Evolutionary conservation across 768 basidiomycete genomes (phyloP), one percentile per base, ranked within the genome.

Genomic region (Kockovaella imperatae): DNA sequence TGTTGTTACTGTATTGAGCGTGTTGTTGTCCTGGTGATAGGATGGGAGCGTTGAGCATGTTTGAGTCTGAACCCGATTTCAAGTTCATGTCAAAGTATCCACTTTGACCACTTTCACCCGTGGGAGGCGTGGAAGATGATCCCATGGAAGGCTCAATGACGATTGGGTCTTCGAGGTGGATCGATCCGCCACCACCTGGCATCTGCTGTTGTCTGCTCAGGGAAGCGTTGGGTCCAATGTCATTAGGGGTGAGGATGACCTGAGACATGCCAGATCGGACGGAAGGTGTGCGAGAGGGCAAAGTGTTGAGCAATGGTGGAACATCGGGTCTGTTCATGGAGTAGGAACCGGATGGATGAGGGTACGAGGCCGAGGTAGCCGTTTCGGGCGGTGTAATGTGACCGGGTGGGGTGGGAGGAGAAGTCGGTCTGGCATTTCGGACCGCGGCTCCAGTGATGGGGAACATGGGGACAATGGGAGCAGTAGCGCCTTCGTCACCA

Each of bases 1-100:
- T n/a, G n/a, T n/a, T n/a, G n/a, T n/a, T n/a, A n/a, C n/a, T n/a
- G n/a, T n/a, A n/a, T n/a, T n/a, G n/a, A n/a, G n/a, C n/a, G n/a
- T n/a, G 31, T 10, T n/a, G 31, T 32, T 32, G 31, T n/a, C 31
- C 31, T 32, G 31, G 31, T 32, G 31, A 32, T 32, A n/a, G n/a
- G n/a, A n/a, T n/a, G n/a, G n/a, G n/a, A n/a, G n/a, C n/a, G n/a
- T n/a, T n/a, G n/a, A n/a, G n/a, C n/a, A n/a, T n/a, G n/a, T n/a
- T n/a, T n/a, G n/a, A n/a, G n/a, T n/a, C n/a, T n/a, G n/a, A n/a
- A n/a, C n/a, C n/a, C n/a, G n/a, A n/a, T n/a, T n/a, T n/a, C n/a
- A n/a, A n/a, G n/a, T n/a, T n/a, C n/a, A n/a, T n/a, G 13, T 66
- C 64, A 50, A 66, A 66, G 54, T 66, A 66, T 18, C 59, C 43